Evolutionary conservation across 2,329 filamentous ascomycete genomes (phyloP).

Genomic region (Penicillium decumbens): DNA sequence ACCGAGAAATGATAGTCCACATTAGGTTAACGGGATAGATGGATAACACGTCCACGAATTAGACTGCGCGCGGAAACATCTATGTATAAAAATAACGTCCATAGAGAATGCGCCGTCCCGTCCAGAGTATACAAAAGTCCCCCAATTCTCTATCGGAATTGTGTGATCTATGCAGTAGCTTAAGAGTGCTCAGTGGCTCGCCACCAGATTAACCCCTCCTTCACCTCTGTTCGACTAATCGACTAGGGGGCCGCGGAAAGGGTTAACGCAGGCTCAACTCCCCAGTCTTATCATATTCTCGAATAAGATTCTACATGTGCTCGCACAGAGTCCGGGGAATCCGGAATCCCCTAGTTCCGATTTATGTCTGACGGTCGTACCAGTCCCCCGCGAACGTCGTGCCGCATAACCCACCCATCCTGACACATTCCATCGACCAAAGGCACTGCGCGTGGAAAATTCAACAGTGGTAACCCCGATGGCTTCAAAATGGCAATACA

Average conservation of each 20-base stretch:
- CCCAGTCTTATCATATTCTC: background rate
- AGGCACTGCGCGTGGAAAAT: constrained; percentile 1
- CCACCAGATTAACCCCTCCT: constrained; percentile 12
- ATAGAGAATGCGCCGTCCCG: background rate
- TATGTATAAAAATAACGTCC: background rate
- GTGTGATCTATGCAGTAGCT: constrained; percentile 13
- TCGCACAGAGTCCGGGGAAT: background rate
- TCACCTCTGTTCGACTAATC: background rate
- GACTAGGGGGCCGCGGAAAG: background rate
- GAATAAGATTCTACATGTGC: background rate
- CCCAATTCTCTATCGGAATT: constrained; percentile 1
- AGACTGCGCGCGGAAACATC: background rate
- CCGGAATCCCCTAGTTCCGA: background rate
- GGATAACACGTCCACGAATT: background rate
- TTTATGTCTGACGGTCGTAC: constrained; percentile 2
- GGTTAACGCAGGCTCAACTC: background rate
- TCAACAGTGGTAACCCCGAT: constrained; percentile 4
- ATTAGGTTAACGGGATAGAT: background rate
- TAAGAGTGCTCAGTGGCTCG: constrained; percentile 6
- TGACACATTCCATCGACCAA: background rate
- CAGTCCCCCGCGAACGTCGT: background rate
- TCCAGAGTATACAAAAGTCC: background rate
- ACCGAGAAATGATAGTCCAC: constrained; percentile 4
- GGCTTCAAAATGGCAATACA: constrained; percentile 1
- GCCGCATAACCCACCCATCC: background rate